Base-by-base conservation (phyloP, 169 alveolate genomes). In the Plasmodium vivax region DNA sequence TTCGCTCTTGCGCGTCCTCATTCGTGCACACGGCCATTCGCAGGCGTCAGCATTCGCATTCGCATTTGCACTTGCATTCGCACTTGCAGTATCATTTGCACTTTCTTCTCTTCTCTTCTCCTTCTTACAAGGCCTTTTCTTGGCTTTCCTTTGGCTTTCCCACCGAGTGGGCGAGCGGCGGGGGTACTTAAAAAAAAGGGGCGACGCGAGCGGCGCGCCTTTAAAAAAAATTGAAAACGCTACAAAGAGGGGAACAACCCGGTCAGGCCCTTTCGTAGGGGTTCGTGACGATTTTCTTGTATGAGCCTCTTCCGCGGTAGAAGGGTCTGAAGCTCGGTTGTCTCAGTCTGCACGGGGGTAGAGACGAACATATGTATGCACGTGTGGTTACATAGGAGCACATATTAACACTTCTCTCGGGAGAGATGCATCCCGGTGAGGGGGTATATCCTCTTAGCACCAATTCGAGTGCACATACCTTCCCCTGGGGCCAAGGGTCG, bases 321-420 rank as follows among this genome's bases (percentile, higher is more conserved):
- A 92, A 82, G 36, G 93, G 93, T 87, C 95, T 80, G 74, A 92
- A 87, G 72, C 88, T 81, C 7, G 94, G 94, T 92, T 92, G 93
- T 51, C 95, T 83, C 14, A 92, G 62, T 47, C 84, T 83, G 47
- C 54, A 73, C 68, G n/a, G 12, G 14, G 38, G 45, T 6, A 10
- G 23, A 43, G 3, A 72, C 36, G 12, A 12, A 84, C 47, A 51
- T 47, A 47, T 82, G 8, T 12, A 34, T 12, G 16, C 32, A 43
- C 43, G 56, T 23, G 19, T 32, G 19, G 8, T 23, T 54, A 54
- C 68, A 38, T 10, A 10, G 54, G 23, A 32, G n/a, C 38, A 68
- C 8, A 68, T 68, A 30, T 68, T 68, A 6, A 68, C 77, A 9
- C 77, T 23, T 68, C n/a, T 36, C 8, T 5, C 1, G n/a, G n/a